Percentiles rank a stretch among this genome's conserved stretches.
These are phyloP conservation scores for Termitomyces sp. DNA, from an alignment of 768 basidiomycete genomes.

Conservation along the genomic window DNA sequence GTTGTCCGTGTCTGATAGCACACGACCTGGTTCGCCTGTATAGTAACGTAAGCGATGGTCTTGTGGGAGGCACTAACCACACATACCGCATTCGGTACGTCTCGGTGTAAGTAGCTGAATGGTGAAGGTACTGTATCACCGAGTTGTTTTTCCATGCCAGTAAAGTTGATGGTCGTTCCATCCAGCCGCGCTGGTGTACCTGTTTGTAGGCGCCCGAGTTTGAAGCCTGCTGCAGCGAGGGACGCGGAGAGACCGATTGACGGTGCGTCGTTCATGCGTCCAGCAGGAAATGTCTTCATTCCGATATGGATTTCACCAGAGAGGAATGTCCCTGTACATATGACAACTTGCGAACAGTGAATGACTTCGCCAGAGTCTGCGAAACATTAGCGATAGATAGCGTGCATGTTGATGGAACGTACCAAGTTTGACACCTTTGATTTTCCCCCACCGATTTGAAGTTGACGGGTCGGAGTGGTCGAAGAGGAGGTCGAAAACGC, in stretches of 20 bases:
- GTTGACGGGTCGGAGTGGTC: conserved; percentile 34
- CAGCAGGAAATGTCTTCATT: conserved; percentile 71
- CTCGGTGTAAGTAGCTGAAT: conserved; percentile 70
- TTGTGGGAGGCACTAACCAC: too few relatives aligned
- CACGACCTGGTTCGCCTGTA: conserved; percentile 62
- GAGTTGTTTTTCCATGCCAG: conserved; percentile 50
- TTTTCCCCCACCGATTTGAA: conserved; percentile 40
- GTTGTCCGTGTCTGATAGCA: conserved; percentile 77
- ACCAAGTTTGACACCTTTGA: conserved; percentile 70
- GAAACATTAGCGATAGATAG: not conserved
- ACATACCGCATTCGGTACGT: conserved; percentile 65
- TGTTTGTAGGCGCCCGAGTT: conserved; percentile 78
- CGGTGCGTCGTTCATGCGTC: conserved; percentile 67
- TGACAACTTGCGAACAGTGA: conserved; percentile 72
- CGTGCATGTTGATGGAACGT: conserved; percentile 1
- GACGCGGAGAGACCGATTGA: conserved; percentile 74
- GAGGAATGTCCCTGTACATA: conserved; percentile 90
- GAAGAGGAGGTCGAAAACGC: conserved; percentile 75
- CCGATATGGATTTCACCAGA: conserved; percentile 90
- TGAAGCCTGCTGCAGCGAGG: conserved; percentile 69
- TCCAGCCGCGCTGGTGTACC: conserved; percentile 82
- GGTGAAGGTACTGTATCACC: conserved; percentile 64
- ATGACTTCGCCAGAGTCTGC: conserved; percentile 73
- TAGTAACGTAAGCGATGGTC: not conserved
- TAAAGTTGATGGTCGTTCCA: conserved; percentile 65